Evolutionary conservation across 179 eudicot genomes (phyloP).

Genomic region (Actinidia polygama): DNA sequence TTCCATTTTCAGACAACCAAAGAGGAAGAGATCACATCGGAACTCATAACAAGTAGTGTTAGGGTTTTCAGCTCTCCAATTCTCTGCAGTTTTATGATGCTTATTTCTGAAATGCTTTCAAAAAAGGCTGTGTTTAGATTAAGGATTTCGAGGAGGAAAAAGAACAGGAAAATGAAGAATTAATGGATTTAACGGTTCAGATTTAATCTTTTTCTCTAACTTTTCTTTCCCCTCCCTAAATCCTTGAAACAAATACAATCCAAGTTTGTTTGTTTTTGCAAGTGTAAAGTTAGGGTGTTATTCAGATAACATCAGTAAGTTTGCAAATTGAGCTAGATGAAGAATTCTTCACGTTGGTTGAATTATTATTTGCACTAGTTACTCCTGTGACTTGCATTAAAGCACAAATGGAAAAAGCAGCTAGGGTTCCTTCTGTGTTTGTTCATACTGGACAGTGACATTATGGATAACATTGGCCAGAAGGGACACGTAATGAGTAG

Average conservation of each 20-base stretch:
- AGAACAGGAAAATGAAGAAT: background rate
- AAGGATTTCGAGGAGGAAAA: background rate
- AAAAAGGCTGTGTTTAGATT: background rate
- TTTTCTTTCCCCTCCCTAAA: background rate
- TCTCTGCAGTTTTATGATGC: background rate
- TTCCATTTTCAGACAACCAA: background rate
- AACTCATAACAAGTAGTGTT: background rate
- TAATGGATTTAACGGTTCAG: background rate
- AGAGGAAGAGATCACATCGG: background rate
- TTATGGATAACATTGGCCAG: background rate
- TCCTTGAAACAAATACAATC: background rate
- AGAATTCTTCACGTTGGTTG: background rate
- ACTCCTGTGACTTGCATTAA: constrained; percentile 1
- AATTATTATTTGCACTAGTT: background rate
- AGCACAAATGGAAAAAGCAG: background rate
- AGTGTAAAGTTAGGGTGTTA: background rate
- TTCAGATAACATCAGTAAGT: background rate
- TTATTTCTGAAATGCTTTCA: background rate
- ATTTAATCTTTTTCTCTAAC: background rate
- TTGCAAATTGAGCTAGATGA: background rate
- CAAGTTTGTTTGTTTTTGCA: too few relatives aligned
- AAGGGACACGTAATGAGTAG: background rate
- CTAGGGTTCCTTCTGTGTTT: background rate
- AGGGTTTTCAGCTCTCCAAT: background rate
- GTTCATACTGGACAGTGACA: background rate